A percentile compares a stretch with the other conserved stretches of the same genome.
These are phyloP conservation scores for Perilla frutescens DNA, from an alignment of 257 asterid species.

Conservation along the genomic window DNA sequence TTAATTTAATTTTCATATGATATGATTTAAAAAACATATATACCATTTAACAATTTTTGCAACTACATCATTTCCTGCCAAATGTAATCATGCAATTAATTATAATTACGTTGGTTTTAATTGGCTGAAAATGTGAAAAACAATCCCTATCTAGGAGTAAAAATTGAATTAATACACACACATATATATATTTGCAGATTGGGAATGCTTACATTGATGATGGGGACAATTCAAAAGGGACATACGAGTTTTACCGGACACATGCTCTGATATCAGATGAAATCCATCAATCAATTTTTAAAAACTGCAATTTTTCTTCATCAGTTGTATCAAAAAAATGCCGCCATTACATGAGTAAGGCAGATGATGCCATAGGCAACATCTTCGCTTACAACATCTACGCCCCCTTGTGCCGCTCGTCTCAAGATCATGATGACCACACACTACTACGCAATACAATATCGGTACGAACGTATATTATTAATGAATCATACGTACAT, in stretches of 20 bases:
- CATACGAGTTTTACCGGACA: slow-evolving; percentile 55
- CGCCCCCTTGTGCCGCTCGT: slow-evolving; percentile 50
- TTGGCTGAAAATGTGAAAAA: too few relatives aligned
- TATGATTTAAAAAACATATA: too few relatives aligned
- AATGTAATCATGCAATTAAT: too few relatives aligned
- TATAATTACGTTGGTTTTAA: too few relatives aligned
- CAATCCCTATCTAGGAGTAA: too few relatives aligned
- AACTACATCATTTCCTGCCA: too few relatives aligned
- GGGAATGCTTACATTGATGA: slow-evolving; percentile 63
- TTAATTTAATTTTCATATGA: too few relatives aligned
- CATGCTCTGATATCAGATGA: slow-evolving; percentile 70
- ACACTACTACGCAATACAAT: too few relatives aligned
- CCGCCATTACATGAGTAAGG: not conserved
- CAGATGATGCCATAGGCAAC: slow-evolving; percentile 13
- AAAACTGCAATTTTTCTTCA: slow-evolving; percentile 57
- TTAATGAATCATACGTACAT: not conserved
- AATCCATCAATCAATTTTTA: slow-evolving; percentile 43
- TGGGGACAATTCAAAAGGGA: slow-evolving; percentile 39
- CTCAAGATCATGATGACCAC: not conserved
- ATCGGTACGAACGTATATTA: too few relatives aligned
- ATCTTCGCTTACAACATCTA: slow-evolving; percentile 48
- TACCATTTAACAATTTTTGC: too few relatives aligned
- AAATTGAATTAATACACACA: too few relatives aligned
- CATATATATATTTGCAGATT: slow-evolving; percentile 43
- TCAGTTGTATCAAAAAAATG: slow-evolving; percentile 30